Conservation (phyloP, 371 early-diverging fungal genomes). For the Mucor irregularis region DNA sequence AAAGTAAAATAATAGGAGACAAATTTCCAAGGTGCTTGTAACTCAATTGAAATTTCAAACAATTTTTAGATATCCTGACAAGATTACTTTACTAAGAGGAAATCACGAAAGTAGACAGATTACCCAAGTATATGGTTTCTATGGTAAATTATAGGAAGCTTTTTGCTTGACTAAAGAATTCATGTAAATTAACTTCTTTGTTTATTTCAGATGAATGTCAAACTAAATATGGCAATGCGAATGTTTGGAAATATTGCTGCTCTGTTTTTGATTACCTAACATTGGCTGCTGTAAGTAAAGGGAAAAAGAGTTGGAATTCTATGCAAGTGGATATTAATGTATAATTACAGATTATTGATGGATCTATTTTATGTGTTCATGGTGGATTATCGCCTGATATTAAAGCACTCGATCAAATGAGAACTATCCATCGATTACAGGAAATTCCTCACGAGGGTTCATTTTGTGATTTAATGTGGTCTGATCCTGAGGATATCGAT, state of each 20-base stretch:
- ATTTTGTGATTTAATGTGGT: slow-evolving; percentile 96
- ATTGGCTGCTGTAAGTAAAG: slow-evolving; percentile 94
- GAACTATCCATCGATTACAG: slow-evolving; percentile 94
- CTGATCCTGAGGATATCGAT: slow-evolving; percentile 93
- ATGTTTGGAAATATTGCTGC: slow-evolving; percentile 99
- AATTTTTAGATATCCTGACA: slow-evolving; percentile 67
- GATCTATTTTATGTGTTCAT: slow-evolving; percentile 95
- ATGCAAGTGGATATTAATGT: not conserved
- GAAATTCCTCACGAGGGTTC: slow-evolving; percentile 99
- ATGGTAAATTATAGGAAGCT: slow-evolving; percentile 42
- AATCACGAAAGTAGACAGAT: slow-evolving; percentile 99
- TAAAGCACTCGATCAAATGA: slow-evolving; percentile 96
- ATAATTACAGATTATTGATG: slow-evolving; percentile 48
- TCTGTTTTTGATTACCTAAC: slow-evolving; percentile 99
- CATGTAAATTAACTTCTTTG: not conserved
- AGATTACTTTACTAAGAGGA: slow-evolving; percentile 98
- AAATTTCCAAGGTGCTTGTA: too few species aligned
- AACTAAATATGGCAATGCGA: slow-evolving; percentile 97
- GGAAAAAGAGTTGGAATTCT: too few species aligned
- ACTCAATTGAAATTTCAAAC: too few species aligned
- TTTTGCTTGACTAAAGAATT: not conserved
- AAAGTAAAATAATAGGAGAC: slow-evolving; percentile 56
- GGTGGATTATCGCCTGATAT: slow-evolving; percentile 99
- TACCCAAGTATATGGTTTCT: slow-evolving; percentile 99
- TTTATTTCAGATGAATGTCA: slow-evolving; percentile 89